These are phyloP conservation scores for Mycosphaerella sp. DNA, from an alignment of 2,329 filamentous ascomycete genomes.

Conservation along the genomic window DNA sequence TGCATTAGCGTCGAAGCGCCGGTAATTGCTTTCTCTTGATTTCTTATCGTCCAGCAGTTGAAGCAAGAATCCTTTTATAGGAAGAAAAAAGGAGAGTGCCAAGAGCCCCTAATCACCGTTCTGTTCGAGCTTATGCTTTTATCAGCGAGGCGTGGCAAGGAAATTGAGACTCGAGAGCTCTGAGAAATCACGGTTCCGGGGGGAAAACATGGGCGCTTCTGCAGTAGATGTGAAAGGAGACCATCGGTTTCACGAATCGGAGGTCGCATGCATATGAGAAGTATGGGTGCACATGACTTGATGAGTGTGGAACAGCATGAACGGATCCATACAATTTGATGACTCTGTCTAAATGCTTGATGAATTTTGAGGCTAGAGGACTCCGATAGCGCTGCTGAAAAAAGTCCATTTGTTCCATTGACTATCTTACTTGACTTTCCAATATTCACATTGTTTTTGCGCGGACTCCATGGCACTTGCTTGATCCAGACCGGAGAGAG, in stretches of 20 bases:
- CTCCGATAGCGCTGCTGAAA: slow-evolving; percentile 2
- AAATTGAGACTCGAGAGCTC: background rate
- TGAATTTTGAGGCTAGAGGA: slow-evolving; percentile 1
- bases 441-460: background rate
- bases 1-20: background rate
- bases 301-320: slow-evolving; percentile 5
- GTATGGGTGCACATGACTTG: slow-evolving; percentile 5
- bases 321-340: background rate
- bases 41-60: slow-evolving; percentile 3
- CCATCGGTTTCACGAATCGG: background rate
- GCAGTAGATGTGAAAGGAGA: slow-evolving; percentile 3
- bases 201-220: background rate
- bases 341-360: slow-evolving; percentile 6
- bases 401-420: slow-evolving; percentile 9
- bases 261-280: slow-evolving; percentile 7
- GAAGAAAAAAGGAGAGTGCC: background rate
- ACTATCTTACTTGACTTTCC: background rate
- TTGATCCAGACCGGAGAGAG: background rate
- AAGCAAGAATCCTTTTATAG: background rate
- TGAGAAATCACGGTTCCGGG: slow-evolving; percentile 4
- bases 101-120: background rate
- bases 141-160: background rate
- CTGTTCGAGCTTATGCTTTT: background rate
- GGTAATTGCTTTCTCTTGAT: slow-evolving; percentile 6
- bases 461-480: background rate